phyloP scores from a whole-genome alignment of 176 grass and related monocot genomes.

The Juncus inflexus region DNA sequence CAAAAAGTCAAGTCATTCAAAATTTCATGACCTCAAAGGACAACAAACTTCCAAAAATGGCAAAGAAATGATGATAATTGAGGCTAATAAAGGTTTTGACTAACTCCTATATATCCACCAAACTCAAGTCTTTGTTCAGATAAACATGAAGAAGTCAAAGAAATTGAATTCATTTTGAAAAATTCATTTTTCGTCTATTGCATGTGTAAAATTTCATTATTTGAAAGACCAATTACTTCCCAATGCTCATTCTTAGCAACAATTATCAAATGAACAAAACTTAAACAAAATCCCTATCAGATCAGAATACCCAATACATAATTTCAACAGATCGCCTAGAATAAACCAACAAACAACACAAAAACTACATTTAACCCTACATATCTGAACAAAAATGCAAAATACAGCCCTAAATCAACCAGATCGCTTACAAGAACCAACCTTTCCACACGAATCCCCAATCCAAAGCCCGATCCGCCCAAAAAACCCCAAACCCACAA shows the following conservation, averaged over 20 bases:
- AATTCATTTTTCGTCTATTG: not conserved
- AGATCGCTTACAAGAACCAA: not conserved
- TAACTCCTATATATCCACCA: not conserved
- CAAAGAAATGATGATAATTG: not conserved
- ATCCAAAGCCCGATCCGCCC: conserved; percentile 21
- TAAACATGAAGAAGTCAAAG: not conserved
- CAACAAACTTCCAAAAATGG: not conserved
- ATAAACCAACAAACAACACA: not conserved
- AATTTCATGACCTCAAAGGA: not conserved
- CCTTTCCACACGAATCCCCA: not conserved
- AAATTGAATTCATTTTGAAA: not conserved
- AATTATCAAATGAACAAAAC: not conserved
- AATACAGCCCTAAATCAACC: conserved; percentile 3
- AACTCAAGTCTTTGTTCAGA: not conserved
- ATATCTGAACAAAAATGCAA: not conserved
- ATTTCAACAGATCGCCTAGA: not conserved
- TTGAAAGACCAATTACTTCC: not conserved
- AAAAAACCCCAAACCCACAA: not conserved
- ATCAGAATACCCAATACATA: not conserved
- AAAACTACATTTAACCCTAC: not conserved
- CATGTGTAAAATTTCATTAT: not conserved
- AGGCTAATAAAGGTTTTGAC: not conserved
- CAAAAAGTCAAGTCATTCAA: not conserved
- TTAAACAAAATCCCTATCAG: not conserved
- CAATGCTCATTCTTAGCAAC: not conserved